These are phyloP conservation scores for Cinnamomum chago DNA, from an alignment of 164 flowering plant genomes.

Conservation along the genomic window DNA sequence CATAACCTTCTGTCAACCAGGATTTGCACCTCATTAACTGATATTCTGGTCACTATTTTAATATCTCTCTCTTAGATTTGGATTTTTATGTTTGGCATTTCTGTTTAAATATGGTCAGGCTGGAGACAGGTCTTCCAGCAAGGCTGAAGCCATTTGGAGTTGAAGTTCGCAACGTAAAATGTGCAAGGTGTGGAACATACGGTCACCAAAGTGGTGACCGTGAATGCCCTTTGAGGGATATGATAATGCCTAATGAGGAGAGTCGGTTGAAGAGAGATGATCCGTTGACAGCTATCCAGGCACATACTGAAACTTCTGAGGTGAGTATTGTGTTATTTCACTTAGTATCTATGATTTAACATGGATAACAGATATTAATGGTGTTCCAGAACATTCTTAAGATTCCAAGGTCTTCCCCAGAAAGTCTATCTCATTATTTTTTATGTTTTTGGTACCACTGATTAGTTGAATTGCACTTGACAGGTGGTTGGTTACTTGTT, in stretches of 20 bases:
- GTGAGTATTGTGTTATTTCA: conserved; percentile 29
- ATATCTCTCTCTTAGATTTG: neutral
- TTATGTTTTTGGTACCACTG: neutral
- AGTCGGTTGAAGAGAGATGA: conserved; percentile 90
- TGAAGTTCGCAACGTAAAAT: conserved; percentile 92
- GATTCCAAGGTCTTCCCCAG: neutral
- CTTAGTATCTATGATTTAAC: neutral
- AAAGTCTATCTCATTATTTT: neutral
- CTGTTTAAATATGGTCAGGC: conserved; percentile 32
- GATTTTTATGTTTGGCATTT: neutral
- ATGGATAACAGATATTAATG: neutral
- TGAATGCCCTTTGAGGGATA: conserved; percentile 91
- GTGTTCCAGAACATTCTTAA: neutral
- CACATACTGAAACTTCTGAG: conserved; percentile 69
- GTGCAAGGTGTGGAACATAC: conserved; percentile 84
- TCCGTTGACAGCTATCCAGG: conserved; percentile 86
- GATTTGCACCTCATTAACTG: neutral
- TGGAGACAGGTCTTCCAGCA: conserved; percentile 83
- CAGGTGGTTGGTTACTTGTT: too few relatives aligned
- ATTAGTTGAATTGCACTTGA: neutral
- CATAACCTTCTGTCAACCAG: neutral
- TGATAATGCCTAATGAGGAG: conserved; percentile 91
- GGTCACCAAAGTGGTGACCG: conserved; percentile 99
- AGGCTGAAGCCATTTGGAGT: conserved; percentile 88
- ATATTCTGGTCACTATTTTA: neutral